phyloP scores from a whole-genome alignment of 2,329 filamentous ascomycete species.

The Venturia oleaginea region DNA sequence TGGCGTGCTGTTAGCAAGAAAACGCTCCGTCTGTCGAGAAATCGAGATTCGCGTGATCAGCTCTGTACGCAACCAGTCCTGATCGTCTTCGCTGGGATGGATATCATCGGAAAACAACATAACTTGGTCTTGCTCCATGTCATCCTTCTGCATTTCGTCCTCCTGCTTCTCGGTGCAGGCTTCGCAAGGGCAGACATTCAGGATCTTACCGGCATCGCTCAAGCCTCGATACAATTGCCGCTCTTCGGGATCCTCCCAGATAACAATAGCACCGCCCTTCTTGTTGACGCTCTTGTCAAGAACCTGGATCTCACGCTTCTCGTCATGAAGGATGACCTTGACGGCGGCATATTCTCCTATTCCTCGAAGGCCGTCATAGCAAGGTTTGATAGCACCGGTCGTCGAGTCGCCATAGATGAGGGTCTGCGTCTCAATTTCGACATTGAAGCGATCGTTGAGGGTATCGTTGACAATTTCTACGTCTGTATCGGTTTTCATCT shows the following conservation, averaged over 20 bases:
- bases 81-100: neutral
- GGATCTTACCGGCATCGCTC: neutral
- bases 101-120: neutral
- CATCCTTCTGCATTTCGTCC: neutral
- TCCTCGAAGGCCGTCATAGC: neutral
- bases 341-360: neutral
- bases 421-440: neutral
- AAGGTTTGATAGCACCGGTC: neutral
- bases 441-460: neutral
- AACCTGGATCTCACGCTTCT: neutral
- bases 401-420: neutral
- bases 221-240: neutral
- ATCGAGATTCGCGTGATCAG: neutral
- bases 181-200: neutral
- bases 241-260: neutral
- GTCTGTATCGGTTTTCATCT: neutral
- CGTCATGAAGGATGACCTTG: conserved; percentile 2
- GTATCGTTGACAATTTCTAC: neutral
- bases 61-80: neutral
- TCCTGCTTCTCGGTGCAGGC: neutral
- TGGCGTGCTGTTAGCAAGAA: neutral
- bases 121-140: neutral
- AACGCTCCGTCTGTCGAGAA: neutral
- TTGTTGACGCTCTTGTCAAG: neutral
- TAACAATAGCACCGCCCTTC: neutral